Evolutionary conservation across 371 early-diverging fungal genomes (phyloP), one percentile per base, ranked within the genome.

Genomic region (Circinella umbellata): DNA sequence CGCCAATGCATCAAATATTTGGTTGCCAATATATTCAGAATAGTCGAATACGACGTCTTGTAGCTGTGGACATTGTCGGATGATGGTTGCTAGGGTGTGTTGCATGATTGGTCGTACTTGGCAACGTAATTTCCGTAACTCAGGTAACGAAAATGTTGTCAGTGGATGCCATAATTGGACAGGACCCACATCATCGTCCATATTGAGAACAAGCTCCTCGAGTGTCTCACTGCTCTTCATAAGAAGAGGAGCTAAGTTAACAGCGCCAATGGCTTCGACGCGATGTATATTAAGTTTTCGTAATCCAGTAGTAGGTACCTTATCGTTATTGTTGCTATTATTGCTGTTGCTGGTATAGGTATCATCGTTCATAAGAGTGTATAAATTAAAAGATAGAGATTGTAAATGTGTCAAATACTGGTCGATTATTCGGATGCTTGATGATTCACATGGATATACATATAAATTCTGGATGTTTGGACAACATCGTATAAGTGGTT

Each of bases 401-500:
- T 14, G 57, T 27, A 57, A 57, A 17, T 9, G 4, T 5, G 57
- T 57, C 4, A 27, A 57, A n/a, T 57, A 57, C 34, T 57, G 57
- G 27, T 27, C 20, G 57, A 57, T 57, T 8, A 27, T 8, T 57
- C 57, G 57, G 14, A 57, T 57, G 20, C 27, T 27, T 11, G 57
- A 57, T 57, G 57, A 14, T 27, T 57, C 57, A 14, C 57, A 27
- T 57, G n/a, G 20, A n/a, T 57, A 57, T 5, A 57, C 57, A 34
- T 57, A 57, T 57, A 57, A 34, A 57, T 57, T 57, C 57, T 57
- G 57, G 27, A 57, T n/a, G 7, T 18, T 7, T 34, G 57, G 57
- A 57, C 57, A 57, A n/a, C 57, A 57, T 18, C 57, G 57, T 57
- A 57, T 27, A 57, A 57, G 57, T 5, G 35, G 57, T 34, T 57